Evolutionary conservation across 2,329 filamentous ascomycete species (phyloP).

Genomic region (Colletotrichum liaoningense): DNA sequence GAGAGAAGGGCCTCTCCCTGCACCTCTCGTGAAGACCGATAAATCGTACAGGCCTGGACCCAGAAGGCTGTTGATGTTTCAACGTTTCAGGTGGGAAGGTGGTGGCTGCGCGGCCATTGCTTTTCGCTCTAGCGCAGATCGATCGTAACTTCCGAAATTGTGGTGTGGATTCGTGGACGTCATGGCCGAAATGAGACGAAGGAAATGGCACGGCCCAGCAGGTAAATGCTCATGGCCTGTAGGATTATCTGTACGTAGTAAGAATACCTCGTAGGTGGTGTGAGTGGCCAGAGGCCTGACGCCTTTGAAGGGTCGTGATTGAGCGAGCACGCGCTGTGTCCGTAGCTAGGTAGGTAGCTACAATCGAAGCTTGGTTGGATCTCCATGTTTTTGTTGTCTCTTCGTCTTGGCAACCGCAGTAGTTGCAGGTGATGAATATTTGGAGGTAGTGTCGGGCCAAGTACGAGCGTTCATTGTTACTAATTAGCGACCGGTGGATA

Average conservation of each 20-base stretch:
- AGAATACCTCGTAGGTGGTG: not conserved
- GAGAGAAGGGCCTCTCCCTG: not conserved
- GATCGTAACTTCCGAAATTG: conserved; percentile 36
- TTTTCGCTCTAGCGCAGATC: conserved; percentile 33
- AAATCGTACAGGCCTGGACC: conserved; percentile 21
- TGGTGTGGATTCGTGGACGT: conserved; percentile 29
- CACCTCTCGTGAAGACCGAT: conserved; percentile 13
- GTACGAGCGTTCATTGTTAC: not conserved
- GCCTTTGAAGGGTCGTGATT: not conserved
- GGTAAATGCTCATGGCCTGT: not conserved
- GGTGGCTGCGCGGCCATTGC: conserved; percentile 20
- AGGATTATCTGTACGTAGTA: not conserved
- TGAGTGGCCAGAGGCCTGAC: not conserved
- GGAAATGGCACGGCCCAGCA: not conserved
- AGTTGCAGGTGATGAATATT: not conserved
- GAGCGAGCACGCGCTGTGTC: not conserved
- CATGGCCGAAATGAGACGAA: conserved; percentile 31
- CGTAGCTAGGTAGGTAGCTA: not conserved
- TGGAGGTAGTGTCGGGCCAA: not conserved
- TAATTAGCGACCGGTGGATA: not conserved
- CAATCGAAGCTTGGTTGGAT: conserved; percentile 21
- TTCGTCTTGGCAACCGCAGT: conserved; percentile 9
- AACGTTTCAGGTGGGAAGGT: conserved; percentile 33
- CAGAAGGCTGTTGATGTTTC: conserved; percentile 32
- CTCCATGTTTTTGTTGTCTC: conserved; percentile 8